These are phyloP conservation scores for Yarrowia sp. DNA, from an alignment of 805 yeast genomes.

Conservation along the genomic window DNA sequence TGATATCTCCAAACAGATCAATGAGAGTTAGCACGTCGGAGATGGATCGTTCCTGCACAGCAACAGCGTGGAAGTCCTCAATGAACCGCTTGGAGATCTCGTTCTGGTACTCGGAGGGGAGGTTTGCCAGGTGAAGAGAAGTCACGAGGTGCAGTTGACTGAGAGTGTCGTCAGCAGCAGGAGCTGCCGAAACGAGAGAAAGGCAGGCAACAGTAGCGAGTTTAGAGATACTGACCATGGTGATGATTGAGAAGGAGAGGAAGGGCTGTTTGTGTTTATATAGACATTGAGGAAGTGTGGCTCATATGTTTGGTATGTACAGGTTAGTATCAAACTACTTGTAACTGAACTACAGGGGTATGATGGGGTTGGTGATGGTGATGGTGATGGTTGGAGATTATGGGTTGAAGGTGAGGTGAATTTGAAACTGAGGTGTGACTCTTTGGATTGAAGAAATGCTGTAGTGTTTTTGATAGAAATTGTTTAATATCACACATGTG, in stretches of 20 bases:
- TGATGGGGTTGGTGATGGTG: not conserved
- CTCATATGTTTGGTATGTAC: not conserved
- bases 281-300: not conserved
- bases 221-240: slow-evolving; percentile 15
- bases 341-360: slow-evolving; percentile 2
- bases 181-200: slow-evolving; percentile 12
- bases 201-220: not conserved
- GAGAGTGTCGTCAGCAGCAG: slow-evolving; percentile 7
- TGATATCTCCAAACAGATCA: slow-evolving; percentile 2
- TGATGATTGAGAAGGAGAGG: not conserved
- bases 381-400: not conserved
- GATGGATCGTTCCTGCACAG: slow-evolving; percentile 7
- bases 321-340: not conserved
- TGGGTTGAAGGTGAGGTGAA: not conserved
- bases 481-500: not conserved
- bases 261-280: not conserved
- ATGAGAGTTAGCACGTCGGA: not conserved
- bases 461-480: too few species aligned
- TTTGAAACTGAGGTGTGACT: too few species aligned
- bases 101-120: not conserved
- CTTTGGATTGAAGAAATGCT: too few species aligned
- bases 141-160: slow-evolving; percentile 3
- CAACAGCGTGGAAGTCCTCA: slow-evolving; percentile 13
- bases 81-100: slow-evolving; percentile 14
- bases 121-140: not conserved